Conservation (phyloP, 2,329 filamentous ascomycete genomes). For the Paecilomyces sp. region DNA sequence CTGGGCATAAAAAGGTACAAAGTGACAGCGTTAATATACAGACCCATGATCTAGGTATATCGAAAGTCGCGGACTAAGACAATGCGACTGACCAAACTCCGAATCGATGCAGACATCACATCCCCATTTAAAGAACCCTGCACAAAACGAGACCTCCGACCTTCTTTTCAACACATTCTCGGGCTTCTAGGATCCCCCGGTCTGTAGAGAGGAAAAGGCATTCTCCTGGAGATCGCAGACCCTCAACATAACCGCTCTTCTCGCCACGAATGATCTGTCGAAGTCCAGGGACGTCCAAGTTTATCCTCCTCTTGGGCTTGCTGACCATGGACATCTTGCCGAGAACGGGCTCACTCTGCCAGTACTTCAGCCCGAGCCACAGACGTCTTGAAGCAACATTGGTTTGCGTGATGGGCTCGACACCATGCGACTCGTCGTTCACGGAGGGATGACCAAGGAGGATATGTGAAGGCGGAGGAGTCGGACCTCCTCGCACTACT, state of each 20-base stretch:
- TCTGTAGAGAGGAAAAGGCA: conserved; percentile 74
- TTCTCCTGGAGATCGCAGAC: conserved; percentile 70
- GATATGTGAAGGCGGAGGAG: conserved; percentile 47
- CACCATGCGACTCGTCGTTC: conserved; percentile 26
- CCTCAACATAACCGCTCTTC: conserved; percentile 59
- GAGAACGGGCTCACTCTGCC: conserved; percentile 73
- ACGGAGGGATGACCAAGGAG: conserved; percentile 44
- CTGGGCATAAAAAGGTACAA: conserved; percentile 9
- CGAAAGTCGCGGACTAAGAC: conserved; percentile 22
- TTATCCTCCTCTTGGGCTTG: conserved; percentile 68
- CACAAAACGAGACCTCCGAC: conserved; percentile 75
- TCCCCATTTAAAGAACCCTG: conserved; percentile 46
- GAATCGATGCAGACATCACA: conserved; percentile 22
- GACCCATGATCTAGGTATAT: conserved; percentile 22
- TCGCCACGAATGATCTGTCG: conserved; percentile 62
- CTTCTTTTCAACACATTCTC: conserved; percentile 74
- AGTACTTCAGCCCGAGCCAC: conserved; percentile 90
- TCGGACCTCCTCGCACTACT: conserved; percentile 65
- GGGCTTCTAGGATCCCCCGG: conserved; percentile 67
- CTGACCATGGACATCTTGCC: conserved; percentile 59
- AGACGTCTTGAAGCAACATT: conserved; percentile 70
- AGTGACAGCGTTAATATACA: conserved; percentile 29
- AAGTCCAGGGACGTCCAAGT: conserved; percentile 56
- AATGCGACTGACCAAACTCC: conserved; percentile 30
- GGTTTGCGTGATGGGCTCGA: conserved; percentile 53